Evolutionary conservation across 2,329 filamentous ascomycete genomes (phyloP), one percentile per base, ranked within the genome.

Genomic region (Madurella mycetomatis): DNA sequence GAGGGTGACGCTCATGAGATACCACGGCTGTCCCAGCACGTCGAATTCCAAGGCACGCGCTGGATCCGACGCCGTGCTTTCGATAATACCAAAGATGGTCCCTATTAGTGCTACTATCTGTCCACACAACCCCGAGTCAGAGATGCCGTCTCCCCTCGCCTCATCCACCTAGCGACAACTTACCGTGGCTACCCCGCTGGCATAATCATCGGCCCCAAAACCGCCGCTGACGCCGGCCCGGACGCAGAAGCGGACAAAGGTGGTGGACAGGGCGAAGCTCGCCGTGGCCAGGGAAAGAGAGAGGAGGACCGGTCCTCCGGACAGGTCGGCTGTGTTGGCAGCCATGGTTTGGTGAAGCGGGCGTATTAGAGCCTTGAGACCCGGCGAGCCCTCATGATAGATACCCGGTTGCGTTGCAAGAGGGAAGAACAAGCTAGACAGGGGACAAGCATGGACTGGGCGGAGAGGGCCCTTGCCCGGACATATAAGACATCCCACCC

Each of bases 241-340:
- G 18, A 67, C 61, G 49, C 60, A 66, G 58, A 67, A 66, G 45
- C 71, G 66, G 11, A 72, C 59, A 47, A 67, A 56, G 41, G 69
- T 69, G 2, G 69, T 70, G 15, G 64, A 53, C 12, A 73, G 54
- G 5, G 70, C 68, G 44, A 72, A 56, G 45, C 61, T 59, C 1
- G 61, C 63, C 25, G 70, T 70, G 46, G 61, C 63, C 41, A 69
- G 60, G 2, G 70, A 71, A 15, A 72, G 60, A 41, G 66, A 68
- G 39, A 73, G 65, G 58, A 73, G 68, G 62, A 67, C 69, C 57
- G 68, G 65, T 55, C 70, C 70, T 64, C 63, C 63, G 13, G 65
- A 62, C 51, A 67, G 59, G 58, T 68, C 64, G 54, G 65, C 50
- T 49, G 53, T 41, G n/a, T 62, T 37, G 16, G 37, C 49, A 56